phyloP scores from a whole-genome alignment of 805 yeast genomes.

The Cyberlindnera euphorbiae region DNA sequence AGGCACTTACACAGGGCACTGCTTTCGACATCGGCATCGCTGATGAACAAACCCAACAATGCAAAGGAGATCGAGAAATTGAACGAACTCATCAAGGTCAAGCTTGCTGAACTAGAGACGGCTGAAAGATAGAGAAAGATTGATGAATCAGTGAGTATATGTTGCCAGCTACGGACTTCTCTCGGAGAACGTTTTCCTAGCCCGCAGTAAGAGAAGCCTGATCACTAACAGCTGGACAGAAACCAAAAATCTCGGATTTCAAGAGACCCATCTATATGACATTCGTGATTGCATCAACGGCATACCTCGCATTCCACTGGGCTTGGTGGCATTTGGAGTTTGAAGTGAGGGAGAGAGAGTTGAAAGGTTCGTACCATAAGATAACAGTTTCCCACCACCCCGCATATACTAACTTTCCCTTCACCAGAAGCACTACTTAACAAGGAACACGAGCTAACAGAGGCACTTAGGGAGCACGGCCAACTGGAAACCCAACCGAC shows the following conservation, averaged over 20 bases:
- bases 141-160: slow-evolving; percentile 15
- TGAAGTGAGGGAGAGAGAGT: slow-evolving; percentile 18
- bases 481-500: background rate
- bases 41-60: slow-evolving; percentile 8
- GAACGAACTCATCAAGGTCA: slow-evolving; percentile 18
- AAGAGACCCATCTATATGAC: slow-evolving; percentile 22
- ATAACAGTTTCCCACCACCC: too few relatives aligned
- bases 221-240: slow-evolving; percentile 7
- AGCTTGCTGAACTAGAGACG: slow-evolving; percentile 19
- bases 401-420: too few relatives aligned
- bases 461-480: slow-evolving; percentile 3
- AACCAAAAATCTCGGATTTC: slow-evolving; percentile 25
- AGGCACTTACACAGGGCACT: background rate
- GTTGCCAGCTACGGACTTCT: background rate
- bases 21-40: background rate
- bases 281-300: slow-evolving; percentile 21
- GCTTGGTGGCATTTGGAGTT: slow-evolving; percentile 25
- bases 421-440: slow-evolving; percentile 11
- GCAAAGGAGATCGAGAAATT: slow-evolving; percentile 23
- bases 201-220: background rate
- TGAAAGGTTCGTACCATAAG: slow-evolving; percentile 15
- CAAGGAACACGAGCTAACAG: slow-evolving; percentile 13
- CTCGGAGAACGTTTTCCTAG: background rate
- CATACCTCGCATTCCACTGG: slow-evolving; percentile 20
- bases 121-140: slow-evolving; percentile 12